These are phyloP conservation scores for Tolypocladium amazonense DNA, from an alignment of 2,329 filamentous ascomycete genomes.

Conservation along the genomic window DNA sequence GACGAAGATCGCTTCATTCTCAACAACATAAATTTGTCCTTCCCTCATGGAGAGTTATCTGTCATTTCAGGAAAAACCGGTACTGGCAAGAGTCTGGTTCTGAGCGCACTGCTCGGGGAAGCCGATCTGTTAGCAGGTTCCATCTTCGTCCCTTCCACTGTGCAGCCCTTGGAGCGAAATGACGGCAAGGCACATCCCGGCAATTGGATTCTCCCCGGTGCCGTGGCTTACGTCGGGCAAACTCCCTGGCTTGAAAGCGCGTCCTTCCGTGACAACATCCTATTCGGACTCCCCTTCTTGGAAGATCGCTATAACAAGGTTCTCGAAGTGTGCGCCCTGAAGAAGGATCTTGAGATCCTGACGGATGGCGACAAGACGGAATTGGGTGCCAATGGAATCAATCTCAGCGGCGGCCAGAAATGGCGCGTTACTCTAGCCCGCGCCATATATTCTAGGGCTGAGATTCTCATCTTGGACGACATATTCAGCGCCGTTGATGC, in stretches of 20 bases:
- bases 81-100: slow-evolving; percentile 64
- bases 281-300: slow-evolving; percentile 64
- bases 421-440: slow-evolving; percentile 74
- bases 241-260: slow-evolving; percentile 82
- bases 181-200: slow-evolving; percentile 50
- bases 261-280: slow-evolving; percentile 65
- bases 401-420: slow-evolving; percentile 73
- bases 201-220: slow-evolving; percentile 60
- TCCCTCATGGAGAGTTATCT: slow-evolving; percentile 59
- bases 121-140: slow-evolving; percentile 56
- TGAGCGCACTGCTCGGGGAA: slow-evolving; percentile 66
- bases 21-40: slow-evolving; percentile 51
- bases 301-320: slow-evolving; percentile 61
- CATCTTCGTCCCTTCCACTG: slow-evolving; percentile 43
- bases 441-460: slow-evolving; percentile 68
- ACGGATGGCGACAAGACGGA: slow-evolving; percentile 69
- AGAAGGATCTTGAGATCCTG: slow-evolving; percentile 67
- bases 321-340: slow-evolving; percentile 60
- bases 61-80: slow-evolving; percentile 71
- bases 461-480: slow-evolving; percentile 70
- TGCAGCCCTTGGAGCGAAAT: slow-evolving; percentile 41
- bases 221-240: slow-evolving; percentile 67
- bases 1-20: slow-evolving; percentile 54
- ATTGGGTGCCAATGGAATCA: slow-evolving; percentile 76
- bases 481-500: slow-evolving; percentile 78